phyloP scores from a whole-genome alignment of 805 yeast genomes.

The Zygosaccharomyces gambellarensis region DNA sequence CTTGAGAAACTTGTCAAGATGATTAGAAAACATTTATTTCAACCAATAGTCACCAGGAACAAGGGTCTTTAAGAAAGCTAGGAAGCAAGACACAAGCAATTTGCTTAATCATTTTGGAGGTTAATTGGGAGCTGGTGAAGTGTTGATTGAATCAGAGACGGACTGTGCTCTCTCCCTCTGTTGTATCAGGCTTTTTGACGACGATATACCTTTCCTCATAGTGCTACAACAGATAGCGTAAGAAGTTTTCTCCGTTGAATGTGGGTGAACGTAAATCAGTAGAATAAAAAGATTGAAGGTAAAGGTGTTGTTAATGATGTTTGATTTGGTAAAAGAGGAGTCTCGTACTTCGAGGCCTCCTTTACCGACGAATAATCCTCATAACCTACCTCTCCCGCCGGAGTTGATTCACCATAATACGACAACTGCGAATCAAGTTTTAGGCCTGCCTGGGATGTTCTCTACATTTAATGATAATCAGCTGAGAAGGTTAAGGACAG shows the following conservation, averaged over 20 bases:
- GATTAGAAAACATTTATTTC: neutral
- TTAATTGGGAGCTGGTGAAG: too few species aligned
- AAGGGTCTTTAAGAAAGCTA: neutral
- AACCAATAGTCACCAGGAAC: neutral
- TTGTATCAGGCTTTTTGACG: neutral
- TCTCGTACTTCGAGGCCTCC: neutral
- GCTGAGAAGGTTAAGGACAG: constrained; percentile 31
- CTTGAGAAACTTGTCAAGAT: constrained; percentile 1
- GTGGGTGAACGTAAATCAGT: neutral
- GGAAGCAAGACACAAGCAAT: too few species aligned
- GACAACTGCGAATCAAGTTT: constrained; percentile 29
- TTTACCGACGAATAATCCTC: constrained; percentile 3
- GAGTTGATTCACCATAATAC: constrained; percentile 21
- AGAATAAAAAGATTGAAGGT: neutral
- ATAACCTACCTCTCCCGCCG: constrained; percentile 6
- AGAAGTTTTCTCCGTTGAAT: neutral
- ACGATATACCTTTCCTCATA: too few species aligned
- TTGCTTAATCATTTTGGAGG: too few species aligned
- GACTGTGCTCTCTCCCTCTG: neutral
- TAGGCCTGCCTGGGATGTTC: constrained; percentile 34
- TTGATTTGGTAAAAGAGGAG: neutral
- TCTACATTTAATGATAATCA: constrained; percentile 23
- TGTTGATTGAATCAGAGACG: too few species aligned
- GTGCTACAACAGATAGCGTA: neutral
- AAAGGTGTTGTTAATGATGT: constrained; percentile 1